Conservation (phyloP, 1,284 basidiomycete genomes). For the Puccinia coronata region DNA sequence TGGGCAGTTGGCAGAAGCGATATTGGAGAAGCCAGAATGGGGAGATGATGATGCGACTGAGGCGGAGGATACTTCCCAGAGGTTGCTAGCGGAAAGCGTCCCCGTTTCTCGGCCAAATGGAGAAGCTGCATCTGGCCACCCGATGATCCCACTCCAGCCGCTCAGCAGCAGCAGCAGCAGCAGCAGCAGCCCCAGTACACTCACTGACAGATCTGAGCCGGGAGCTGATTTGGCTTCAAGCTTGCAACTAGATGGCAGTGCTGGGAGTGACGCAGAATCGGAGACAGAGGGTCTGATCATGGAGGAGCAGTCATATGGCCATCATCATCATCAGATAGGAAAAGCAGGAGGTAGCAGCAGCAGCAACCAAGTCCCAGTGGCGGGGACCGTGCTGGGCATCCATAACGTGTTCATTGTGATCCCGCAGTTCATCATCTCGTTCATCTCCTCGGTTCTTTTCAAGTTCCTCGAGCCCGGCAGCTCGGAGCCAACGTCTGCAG, state of each 20-base stretch:
- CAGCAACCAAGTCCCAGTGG: constrained; percentile 39
- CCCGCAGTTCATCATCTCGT: constrained; percentile 56
- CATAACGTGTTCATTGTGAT: constrained; percentile 56
- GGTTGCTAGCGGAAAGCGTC: neutral
- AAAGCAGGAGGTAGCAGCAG: neutral
- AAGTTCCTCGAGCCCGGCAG: neutral
- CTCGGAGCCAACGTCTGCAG: neutral
- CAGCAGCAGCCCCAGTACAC: too few relatives aligned
- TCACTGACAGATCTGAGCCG: too few relatives aligned
- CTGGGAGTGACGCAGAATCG: neutral
- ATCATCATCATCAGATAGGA: neutral
- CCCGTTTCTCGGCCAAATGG: too few relatives aligned
- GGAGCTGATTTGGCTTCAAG: too few relatives aligned
- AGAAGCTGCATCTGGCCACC: neutral
- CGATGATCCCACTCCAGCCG: too few relatives aligned
- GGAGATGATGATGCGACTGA: too few relatives aligned
- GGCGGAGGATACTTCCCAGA: neutral
- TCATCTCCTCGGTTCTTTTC: constrained; percentile 56
- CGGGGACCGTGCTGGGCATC: constrained; percentile 58
- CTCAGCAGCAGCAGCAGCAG: too few relatives aligned
- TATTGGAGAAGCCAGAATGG: constrained; percentile 10
- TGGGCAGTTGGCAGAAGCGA: constrained; percentile 10
- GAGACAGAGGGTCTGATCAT: neutral
- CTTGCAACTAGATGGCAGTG: too few relatives aligned
- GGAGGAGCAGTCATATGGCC: neutral